These are phyloP conservation scores for Hansenula lynferdii DNA, from an alignment of 1,139 yeast genomes.

Conservation along the genomic window DNA sequence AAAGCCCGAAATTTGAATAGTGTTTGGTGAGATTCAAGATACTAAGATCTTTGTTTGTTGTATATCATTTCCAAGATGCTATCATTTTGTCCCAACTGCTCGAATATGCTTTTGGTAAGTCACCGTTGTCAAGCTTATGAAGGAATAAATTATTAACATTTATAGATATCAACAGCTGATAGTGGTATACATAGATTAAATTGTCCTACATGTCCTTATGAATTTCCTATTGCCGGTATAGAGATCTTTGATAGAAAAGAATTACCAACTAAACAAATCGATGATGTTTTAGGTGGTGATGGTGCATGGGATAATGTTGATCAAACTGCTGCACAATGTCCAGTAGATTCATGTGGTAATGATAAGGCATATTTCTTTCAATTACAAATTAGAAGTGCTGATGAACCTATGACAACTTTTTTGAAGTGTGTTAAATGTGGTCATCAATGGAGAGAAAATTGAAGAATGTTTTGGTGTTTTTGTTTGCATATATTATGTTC, in stretches of 20 bases:
- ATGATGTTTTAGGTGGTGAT: conserved; percentile 94
- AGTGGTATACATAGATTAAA: conserved; percentile 42
- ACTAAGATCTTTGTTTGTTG: background rate
- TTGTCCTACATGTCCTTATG: conserved; percentile 94
- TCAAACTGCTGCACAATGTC: conserved; percentile 85
- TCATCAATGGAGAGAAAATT: conserved; percentile 96
- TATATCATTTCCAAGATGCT: conserved; percentile 44
- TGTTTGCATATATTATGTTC: background rate
- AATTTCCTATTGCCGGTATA: conserved; percentile 77
- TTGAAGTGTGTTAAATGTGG: conserved; percentile 91
- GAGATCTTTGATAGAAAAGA: conserved; percentile 82
- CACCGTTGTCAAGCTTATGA: background rate
- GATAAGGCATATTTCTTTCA: conserved; percentile 96
- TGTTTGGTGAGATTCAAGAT: background rate
- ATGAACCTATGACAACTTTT: conserved; percentile 91
- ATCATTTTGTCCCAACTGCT: conserved; percentile 91
- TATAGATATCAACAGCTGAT: conserved; percentile 31
- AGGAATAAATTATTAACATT: background rate
- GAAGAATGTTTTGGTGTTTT: background rate
- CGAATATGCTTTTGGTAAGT: conserved; percentile 72
- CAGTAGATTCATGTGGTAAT: conserved; percentile 78
- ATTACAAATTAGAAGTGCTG: conserved; percentile 80
- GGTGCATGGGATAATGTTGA: conserved; percentile 99
- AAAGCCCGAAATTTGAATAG: background rate
- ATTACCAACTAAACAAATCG: conserved; percentile 84